A percentile compares a stretch with the other conserved stretches of the same genome.
phyloP scores from a whole-genome alignment of 257 asterid genomes.

The Solanum boliviense region DNA sequence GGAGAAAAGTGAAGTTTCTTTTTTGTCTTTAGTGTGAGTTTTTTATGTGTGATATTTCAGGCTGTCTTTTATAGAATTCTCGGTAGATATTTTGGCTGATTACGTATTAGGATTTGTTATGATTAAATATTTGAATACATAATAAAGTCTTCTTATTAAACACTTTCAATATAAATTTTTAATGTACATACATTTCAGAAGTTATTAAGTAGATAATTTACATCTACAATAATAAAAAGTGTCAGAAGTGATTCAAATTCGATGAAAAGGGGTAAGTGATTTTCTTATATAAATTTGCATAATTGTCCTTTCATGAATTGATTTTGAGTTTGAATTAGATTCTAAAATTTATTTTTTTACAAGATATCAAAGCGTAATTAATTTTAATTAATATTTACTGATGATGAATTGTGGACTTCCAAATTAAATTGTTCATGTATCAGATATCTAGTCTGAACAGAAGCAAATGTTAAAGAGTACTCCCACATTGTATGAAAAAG shows the following conservation, averaged over 20 bases:
- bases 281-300: background rate
- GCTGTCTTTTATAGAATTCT: background rate
- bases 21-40: background rate
- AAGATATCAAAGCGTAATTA: no score
- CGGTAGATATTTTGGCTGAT: background rate
- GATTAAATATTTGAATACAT: background rate
- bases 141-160: background rate
- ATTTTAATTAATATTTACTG: background rate
- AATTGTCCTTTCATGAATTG: background rate
- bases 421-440: background rate
- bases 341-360: background rate
- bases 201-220: no score
- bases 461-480: background rate
- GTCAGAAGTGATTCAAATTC: background rate
- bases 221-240: background rate
- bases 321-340: background rate
- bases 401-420: fast-evolving
- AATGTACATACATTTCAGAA: no score
- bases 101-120: background rate
- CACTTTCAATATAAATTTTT: background rate
- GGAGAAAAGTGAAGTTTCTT: background rate
- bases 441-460: background rate
- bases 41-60: background rate
- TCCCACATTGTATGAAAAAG: background rate
- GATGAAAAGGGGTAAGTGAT: background rate